These are phyloP conservation scores for Lithohypha guttulata DNA, from an alignment of 2,329 filamentous ascomycete species.

Conservation along the genomic window DNA sequence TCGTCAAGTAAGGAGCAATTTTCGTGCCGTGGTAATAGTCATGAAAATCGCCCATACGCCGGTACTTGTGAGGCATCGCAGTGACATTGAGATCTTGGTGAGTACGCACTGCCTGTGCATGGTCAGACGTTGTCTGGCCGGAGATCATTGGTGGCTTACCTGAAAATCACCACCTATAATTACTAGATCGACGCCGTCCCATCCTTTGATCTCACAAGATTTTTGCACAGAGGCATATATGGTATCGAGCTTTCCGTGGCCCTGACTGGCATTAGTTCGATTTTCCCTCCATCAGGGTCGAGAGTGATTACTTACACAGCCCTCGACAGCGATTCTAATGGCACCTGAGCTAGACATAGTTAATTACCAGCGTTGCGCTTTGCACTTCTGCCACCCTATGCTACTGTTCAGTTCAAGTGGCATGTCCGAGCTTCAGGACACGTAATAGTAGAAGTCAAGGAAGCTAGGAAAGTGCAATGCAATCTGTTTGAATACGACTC, in stretches of 20 bases:
- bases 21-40: constrained; percentile 77
- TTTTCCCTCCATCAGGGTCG: constrained; percentile 5
- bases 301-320: constrained; percentile 55
- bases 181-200: constrained; percentile 74
- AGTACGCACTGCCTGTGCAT: constrained; percentile 68
- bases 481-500: too few species aligned
- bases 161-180: constrained; percentile 97
- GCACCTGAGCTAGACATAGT: constrained; percentile 2
- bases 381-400: too few species aligned
- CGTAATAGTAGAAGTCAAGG: too few species aligned
- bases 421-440: too few species aligned
- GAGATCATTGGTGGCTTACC: constrained; percentile 33
- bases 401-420: too few species aligned
- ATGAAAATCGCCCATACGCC: constrained; percentile 80
- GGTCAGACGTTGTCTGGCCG: constrained; percentile 11
- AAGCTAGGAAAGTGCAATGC: too few species aligned
- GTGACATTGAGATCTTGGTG: constrained; percentile 77
- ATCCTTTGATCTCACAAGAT: constrained; percentile 59
- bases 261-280: constrained; percentile 40
- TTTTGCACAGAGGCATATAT: constrained; percentile 73
- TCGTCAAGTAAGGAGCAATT: constrained; percentile 72
- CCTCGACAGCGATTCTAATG: constrained; percentile 71
- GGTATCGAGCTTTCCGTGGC: constrained; percentile 80
- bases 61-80: constrained; percentile 81
- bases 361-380: too few species aligned